Base-by-base conservation (phyloP, 2,329 filamentous ascomycete genomes). In the Hirsutella thompsonii region DNA sequence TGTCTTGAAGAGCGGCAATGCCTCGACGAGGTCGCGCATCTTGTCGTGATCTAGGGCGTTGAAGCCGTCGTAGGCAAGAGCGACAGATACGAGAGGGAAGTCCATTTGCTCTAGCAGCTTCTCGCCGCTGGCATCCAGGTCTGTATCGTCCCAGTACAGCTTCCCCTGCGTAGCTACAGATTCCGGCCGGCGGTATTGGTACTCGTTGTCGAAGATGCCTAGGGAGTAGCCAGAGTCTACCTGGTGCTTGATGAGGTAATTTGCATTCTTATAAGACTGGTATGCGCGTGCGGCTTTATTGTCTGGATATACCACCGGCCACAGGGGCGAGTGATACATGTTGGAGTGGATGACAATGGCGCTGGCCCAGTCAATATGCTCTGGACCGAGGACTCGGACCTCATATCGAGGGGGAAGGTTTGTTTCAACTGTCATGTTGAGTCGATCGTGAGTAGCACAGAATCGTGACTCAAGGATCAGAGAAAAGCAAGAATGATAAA, bases 31-130 rank as follows among this genome's bases (percentile, higher is more conserved):
- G 1, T 30, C 38, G 4, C 4, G 21, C 42, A 48, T 40, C 20
- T 43, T 42, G 9, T 42, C 37, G 16, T 26, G 16, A 38, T 53
- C 46, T 18, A 51, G 39, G 1, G 42, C 20, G 4, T 45, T 32
- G 37, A 45, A 39, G 32, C 46, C 47, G 40, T 59, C 56, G 39
- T 51, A 56, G 3, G 53, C 47, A 16, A 58, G 44, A 2, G 54
- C 55, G 19, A 59, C 40, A 9, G 51, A 55, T 2, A 55, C 55
- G 8, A 57, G 47, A 1, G 55, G 54, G 37, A 59, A 58, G 38
- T 57, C 55, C 56, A 59, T 59, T 36, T 51, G 48, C 40, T 51
- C 51, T 2, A 55, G 48, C 20, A 57, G 47, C 44, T 44, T 41
- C n/a, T 47, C 46, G 2, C 18, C 38, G 5, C 46, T 45, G 8